These are phyloP conservation scores for Rubroboletus pulcherrimus DNA, from an alignment of 768 basidiomycete species.

Conservation along the genomic window DNA sequence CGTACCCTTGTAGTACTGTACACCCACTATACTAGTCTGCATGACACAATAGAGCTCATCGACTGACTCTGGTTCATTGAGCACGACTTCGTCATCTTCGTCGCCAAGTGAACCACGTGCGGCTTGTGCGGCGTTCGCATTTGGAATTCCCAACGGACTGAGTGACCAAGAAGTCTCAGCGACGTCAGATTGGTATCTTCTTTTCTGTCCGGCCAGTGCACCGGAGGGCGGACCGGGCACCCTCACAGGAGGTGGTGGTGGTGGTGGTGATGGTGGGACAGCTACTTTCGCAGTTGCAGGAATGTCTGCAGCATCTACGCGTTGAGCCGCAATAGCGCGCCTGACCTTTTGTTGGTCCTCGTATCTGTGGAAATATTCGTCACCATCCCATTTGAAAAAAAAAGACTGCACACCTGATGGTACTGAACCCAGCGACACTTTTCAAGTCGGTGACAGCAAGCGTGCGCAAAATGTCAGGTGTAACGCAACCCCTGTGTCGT, in stretches of 20 bases:
- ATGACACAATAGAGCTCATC: conserved; percentile 70
- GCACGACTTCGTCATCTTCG: conserved; percentile 41
- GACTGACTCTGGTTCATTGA: conserved; percentile 41
- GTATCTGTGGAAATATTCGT: conserved; percentile 32
- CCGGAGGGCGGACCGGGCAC: conserved; percentile 9
- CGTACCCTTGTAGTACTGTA: conserved; percentile 76
- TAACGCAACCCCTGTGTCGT: conserved; percentile 64
- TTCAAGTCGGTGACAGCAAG: conserved; percentile 45
- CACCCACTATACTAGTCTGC: conserved; percentile 67
- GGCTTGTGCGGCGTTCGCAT: conserved; percentile 13
- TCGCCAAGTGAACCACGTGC: conserved; percentile 25
- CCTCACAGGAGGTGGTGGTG: too few species aligned
- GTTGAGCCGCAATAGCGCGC: conserved; percentile 50
- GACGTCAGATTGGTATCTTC: conserved; percentile 40
- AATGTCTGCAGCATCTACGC: conserved; percentile 55
- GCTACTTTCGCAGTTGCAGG: conserved; percentile 41
- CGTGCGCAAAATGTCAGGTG: conserved; percentile 48
- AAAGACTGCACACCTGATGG: conserved; percentile 42
- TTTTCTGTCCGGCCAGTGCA: conserved; percentile 32
- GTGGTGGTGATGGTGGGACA: neutral
- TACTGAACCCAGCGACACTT: conserved; percentile 46
- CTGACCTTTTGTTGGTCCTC: conserved; percentile 64
- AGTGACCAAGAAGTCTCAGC: conserved; percentile 9
- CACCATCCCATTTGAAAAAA: neutral
- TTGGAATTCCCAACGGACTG: conserved; percentile 12